Base-by-base conservation (phyloP, 2,329 filamentous ascomycete genomes). In the Aspergillus sp. region DNA sequence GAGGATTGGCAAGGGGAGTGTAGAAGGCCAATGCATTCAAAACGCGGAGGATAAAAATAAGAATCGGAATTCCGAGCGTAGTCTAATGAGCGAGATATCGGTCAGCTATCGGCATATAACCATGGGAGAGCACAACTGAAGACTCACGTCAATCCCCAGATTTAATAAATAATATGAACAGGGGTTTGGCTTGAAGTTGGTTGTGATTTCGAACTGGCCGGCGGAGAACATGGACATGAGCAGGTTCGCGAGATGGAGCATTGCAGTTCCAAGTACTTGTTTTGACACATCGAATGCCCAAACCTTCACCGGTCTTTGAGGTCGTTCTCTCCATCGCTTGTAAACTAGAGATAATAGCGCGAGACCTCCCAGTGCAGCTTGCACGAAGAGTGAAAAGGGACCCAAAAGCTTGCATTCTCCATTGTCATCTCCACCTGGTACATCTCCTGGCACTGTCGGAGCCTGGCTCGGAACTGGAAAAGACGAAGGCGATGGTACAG, bases 271-370 rank as follows among this genome's bases (percentile, higher is more conserved):
- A 59, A 97, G 87, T 42, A 98, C 89, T 73, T 98, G 93, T 74
- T 98, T 98, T 29, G 89, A 95, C 26, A 84, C 93, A 63, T 98
- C 93, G 66, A 97, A 98, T 66, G 88, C 90, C 91, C 93, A 98
- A 53, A 98, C 90, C 76, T 94, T 95, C 60, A 97, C 62, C 1
- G 91, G 91, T 43, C 93, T 80, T 65, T 96, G 91, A 1, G 93
- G 91, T 45, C 88, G 79, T 70, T 98, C 93, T 52, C 88, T 81
- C 82, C 86, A 95, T 55, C 93, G 80, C 74, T 98, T 98, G 73
- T 82, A 95, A 6, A 97, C 91, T 39, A 98, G 78, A 1, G 90
- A 88, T 43, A 91, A 73, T 41, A 97, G 71, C 7, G 93, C 93
- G 44, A 96, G 73, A 12, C 77, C 81, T 12, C 93, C 93, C 12